Evolutionary conservation across 345 rosid species (phyloP).

Genomic region (Arabidopsis suecica): DNA sequence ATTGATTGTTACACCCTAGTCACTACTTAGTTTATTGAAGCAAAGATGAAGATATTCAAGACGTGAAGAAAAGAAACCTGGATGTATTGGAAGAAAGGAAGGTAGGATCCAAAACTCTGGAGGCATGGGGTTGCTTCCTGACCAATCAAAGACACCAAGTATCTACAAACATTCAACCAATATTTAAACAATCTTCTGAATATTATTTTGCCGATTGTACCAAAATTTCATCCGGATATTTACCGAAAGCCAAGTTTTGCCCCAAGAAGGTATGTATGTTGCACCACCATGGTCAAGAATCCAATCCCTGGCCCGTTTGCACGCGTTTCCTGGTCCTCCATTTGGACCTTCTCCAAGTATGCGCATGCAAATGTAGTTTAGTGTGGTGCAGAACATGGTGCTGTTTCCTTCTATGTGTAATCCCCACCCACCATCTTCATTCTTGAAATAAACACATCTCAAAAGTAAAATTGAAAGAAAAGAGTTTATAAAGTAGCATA

Average conservation of each 20-base stretch:
- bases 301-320: conserved; percentile 52
- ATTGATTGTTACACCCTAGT: conserved; percentile 3
- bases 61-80: conserved; percentile 44
- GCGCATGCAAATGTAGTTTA: conserved; percentile 52
- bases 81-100: conserved; percentile 60
- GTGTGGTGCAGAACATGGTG: conserved; percentile 54
- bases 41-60: neutral
- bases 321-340: conserved; percentile 50
- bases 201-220: neutral
- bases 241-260: conserved; percentile 61
- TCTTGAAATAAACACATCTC: conserved; percentile 33
- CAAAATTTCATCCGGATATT: neutral
- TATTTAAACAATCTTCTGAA: conserved; percentile 2
- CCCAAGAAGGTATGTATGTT: conserved; percentile 55
- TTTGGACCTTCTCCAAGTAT: conserved; percentile 55
- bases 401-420: conserved; percentile 51
- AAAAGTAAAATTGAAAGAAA: neutral
- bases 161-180: conserved; percentile 35
- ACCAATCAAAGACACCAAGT: conserved; percentile 63
- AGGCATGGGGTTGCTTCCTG: conserved; percentile 71
- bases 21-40: neutral
- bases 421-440: conserved; percentile 62
- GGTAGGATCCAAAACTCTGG: conserved; percentile 76
- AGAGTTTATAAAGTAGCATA: neutral
- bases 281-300: conserved; percentile 57